Evolutionary conservation across 2,329 filamentous ascomycete species (phyloP).

Genomic region (Ophiostoma tasmaniense): DNA sequence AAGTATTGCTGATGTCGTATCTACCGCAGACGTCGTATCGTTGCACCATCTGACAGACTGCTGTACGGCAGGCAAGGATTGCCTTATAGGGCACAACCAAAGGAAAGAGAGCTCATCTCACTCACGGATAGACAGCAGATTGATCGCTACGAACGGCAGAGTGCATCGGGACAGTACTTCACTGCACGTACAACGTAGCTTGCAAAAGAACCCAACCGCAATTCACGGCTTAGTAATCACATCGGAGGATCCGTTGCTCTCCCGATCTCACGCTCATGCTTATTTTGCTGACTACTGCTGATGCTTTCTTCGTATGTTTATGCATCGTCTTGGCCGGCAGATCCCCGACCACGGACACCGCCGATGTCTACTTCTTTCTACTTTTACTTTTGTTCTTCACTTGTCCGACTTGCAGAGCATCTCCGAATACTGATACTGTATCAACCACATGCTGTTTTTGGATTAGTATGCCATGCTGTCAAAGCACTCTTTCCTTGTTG

Average conservation of each 20-base stretch:
- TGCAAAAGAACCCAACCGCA: too few relatives aligned
- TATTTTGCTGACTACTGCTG: too few relatives aligned
- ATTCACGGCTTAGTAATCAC: too few relatives aligned
- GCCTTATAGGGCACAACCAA: not conserved
- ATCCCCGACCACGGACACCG: not conserved
- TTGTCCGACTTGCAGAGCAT: not conserved
- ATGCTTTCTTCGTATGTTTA: too few relatives aligned
- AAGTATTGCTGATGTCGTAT: not conserved
- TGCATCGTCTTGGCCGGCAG: not conserved
- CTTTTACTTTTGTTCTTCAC: not conserved
- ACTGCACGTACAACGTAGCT: conserved; percentile 1
- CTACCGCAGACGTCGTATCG: not conserved
- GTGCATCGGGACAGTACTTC: too few relatives aligned
- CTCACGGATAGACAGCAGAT: too few relatives aligned
- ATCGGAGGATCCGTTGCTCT: not conserved
- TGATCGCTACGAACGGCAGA: too few relatives aligned
- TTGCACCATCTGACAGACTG: not conserved
- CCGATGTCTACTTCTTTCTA: not conserved
- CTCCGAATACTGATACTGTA: not conserved
- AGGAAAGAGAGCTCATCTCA: not conserved
- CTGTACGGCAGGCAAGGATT: not conserved
- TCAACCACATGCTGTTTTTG: not conserved
- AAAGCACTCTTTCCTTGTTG: not conserved
- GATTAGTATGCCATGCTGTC: not conserved
- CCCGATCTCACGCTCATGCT: not conserved